phyloP scores from a whole-genome alignment of 495 filamentous ascomycete species.

The Xylaria flabelliformis region DNA sequence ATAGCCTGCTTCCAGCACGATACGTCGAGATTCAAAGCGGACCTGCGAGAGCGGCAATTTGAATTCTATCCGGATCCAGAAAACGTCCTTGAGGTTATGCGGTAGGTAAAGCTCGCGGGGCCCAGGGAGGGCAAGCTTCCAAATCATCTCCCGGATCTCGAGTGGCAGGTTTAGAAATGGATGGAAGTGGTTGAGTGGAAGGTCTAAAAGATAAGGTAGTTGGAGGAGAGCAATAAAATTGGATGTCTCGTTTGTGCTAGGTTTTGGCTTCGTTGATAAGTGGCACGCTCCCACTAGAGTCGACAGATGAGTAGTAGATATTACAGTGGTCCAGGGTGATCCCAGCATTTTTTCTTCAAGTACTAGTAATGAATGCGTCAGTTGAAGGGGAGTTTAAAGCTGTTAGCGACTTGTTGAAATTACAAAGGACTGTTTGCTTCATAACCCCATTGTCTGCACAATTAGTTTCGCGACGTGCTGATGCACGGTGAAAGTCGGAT shows the following conservation, averaged over 20 bases:
- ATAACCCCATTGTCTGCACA: conserved; percentile 6
- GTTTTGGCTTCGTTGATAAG: neutral
- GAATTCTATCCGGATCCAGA: no score
- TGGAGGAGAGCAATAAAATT: neutral
- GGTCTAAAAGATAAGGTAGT: neutral
- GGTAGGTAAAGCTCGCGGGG: neutral
- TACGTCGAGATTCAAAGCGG: neutral
- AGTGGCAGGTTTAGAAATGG: neutral
- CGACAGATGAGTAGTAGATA: neutral
- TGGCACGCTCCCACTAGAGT: no score
- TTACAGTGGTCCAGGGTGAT: no score
- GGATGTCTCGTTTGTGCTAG: neutral
- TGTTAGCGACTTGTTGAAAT: neutral
- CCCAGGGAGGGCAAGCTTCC: neutral
- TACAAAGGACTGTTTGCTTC: neutral
- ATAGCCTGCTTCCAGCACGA: neutral
- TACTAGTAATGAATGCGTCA: neutral
- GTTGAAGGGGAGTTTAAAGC: neutral
- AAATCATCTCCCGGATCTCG: neutral
- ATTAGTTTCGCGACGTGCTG: conserved; percentile 15
- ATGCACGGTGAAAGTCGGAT: conserved; percentile 22
- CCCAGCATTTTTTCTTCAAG: neutral
- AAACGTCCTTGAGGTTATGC: neutral
- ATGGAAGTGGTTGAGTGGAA: neutral
- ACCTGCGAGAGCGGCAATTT: neutral